These are phyloP conservation scores for Leersia perrieri DNA, from an alignment of 176 grass and related monocot genomes.

Conservation along the genomic window DNA sequence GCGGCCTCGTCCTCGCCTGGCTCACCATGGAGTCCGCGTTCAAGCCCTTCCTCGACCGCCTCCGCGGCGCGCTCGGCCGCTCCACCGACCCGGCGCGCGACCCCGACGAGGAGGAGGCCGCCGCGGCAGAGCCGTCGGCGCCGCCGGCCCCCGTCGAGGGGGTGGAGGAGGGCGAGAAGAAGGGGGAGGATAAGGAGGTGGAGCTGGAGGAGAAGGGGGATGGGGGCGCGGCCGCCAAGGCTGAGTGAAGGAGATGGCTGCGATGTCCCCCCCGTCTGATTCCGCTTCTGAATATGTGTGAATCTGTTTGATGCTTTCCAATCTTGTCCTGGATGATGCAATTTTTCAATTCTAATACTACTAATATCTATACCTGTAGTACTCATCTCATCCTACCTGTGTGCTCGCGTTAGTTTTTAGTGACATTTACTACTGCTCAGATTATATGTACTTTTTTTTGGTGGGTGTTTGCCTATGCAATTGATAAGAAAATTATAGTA, in stretches of 20 bases:
- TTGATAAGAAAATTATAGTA: background rate
- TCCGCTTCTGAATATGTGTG: constrained; percentile 27
- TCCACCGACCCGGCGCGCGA: constrained; percentile 56
- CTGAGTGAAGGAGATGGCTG: constrained; percentile 31
- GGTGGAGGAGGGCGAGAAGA: constrained; percentile 27
- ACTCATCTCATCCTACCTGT: background rate
- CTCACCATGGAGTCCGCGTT: constrained; percentile 82
- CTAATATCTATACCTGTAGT: background rate
- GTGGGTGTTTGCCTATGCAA: constrained; percentile 9
- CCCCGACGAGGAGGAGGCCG: constrained; percentile 31
- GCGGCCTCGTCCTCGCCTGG: constrained; percentile 74
- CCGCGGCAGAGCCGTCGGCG: constrained; percentile 32
- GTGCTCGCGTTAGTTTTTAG: background rate
- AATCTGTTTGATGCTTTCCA: constrained; percentile 20
- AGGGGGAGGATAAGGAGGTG: constrained; percentile 11
- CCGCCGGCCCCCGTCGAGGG: constrained; percentile 12
- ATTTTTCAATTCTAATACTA: constrained; percentile 29
- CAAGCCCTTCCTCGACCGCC: constrained; percentile 71
- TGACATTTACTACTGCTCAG: background rate
- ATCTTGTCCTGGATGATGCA: constrained; percentile 41
- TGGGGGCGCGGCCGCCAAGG: constrained; percentile 13
- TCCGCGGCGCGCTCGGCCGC: constrained; percentile 62
- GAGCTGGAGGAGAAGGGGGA: constrained; percentile 32
- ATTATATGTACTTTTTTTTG: background rate
- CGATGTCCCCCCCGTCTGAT: background rate